A percentile compares a stretch with the other conserved stretches of the same genome.
phyloP scores from a whole-genome alignment of 2,329 filamentous ascomycete species.

The Laburnicola sp. region DNA sequence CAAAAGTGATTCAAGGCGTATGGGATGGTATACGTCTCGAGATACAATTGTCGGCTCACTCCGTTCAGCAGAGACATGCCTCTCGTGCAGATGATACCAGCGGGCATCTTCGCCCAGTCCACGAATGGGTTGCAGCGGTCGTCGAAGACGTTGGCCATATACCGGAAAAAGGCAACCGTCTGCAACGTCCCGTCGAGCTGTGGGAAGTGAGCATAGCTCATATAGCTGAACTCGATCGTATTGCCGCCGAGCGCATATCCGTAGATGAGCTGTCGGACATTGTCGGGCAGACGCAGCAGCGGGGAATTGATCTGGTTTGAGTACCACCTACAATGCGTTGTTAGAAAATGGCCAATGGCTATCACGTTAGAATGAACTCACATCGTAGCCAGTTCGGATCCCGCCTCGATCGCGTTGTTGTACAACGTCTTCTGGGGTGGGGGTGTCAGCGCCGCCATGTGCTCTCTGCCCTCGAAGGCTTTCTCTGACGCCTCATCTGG shows the following conservation, averaged over 20 bases:
- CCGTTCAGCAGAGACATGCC: slow-evolving; percentile 27
- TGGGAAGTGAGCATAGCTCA: slow-evolving; percentile 20
- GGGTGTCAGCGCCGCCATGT: background rate
- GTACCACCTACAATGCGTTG: slow-evolving; percentile 23
- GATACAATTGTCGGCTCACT: slow-evolving; percentile 35
- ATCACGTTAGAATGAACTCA: slow-evolving; percentile 11
- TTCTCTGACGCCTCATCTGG: background rate
- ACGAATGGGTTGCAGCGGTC: slow-evolving; percentile 17
- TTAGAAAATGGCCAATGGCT: slow-evolving; percentile 10
- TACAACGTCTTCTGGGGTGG: background rate
- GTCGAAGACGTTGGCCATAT: slow-evolving; percentile 22
- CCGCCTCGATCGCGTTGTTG: slow-evolving; percentile 14
- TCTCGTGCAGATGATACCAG: slow-evolving; percentile 6
- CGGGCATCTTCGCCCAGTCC: background rate
- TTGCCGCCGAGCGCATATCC: slow-evolving; percentile 26
- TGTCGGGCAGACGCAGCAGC: slow-evolving; percentile 29
- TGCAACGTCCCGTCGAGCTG: background rate
- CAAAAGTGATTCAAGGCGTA: slow-evolving; percentile 29
- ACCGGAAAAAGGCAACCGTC: slow-evolving; percentile 25
- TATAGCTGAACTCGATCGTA: slow-evolving; percentile 29
- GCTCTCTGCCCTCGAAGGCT: slow-evolving; percentile 2
- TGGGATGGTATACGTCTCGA: slow-evolving; percentile 32
- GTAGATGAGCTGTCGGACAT: slow-evolving; percentile 29
- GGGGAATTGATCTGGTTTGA: slow-evolving; percentile 29
- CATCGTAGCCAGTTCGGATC: slow-evolving; percentile 8